Conservation (phyloP, 1,284 basidiomycete species). For the Cryptococcus depauperatus region DNA sequence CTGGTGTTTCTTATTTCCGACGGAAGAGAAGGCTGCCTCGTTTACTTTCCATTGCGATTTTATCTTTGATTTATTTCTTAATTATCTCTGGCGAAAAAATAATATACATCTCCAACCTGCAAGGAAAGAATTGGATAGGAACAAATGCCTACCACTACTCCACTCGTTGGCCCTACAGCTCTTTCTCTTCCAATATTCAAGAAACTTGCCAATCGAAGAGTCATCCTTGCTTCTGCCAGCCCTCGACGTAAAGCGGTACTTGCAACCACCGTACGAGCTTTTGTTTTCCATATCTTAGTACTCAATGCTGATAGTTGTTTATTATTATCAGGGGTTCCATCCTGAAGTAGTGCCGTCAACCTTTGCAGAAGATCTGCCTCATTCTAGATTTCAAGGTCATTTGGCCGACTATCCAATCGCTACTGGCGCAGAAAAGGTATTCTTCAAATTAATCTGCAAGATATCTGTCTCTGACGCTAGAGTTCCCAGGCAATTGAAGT, state of each 20-base stretch:
- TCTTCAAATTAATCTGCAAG: not conserved
- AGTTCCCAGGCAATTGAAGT: constrained; percentile 64
- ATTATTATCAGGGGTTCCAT: constrained; percentile 58
- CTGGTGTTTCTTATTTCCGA: too few species aligned
- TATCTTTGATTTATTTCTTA: too few species aligned
- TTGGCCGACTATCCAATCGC: constrained; percentile 89
- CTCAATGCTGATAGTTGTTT: constrained; percentile 3
- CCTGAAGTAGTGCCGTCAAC: constrained; percentile 83
- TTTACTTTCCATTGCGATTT: too few species aligned
- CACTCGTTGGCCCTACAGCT: constrained; percentile 63
- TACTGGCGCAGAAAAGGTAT: constrained; percentile 75
- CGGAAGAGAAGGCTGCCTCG: too few species aligned
- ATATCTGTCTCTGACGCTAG: not conserved
- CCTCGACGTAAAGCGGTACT: constrained; percentile 81
- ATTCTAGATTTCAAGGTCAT: constrained; percentile 59
- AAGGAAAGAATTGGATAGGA: too few species aligned
- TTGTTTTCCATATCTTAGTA: not conserved
- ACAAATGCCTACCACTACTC: constrained; percentile 15
- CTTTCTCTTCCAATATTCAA: constrained; percentile 62
- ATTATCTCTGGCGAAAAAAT: too few species aligned
- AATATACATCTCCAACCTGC: too few species aligned
- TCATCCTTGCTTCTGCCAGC: constrained; percentile 78
- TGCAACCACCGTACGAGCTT: constrained; percentile 43
- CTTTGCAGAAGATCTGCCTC: constrained; percentile 73
- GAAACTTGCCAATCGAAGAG: constrained; percentile 60